Evolutionary conservation across 192 early-diverging fungal species (phyloP).

Genomic region (Podila clonocystis): DNA sequence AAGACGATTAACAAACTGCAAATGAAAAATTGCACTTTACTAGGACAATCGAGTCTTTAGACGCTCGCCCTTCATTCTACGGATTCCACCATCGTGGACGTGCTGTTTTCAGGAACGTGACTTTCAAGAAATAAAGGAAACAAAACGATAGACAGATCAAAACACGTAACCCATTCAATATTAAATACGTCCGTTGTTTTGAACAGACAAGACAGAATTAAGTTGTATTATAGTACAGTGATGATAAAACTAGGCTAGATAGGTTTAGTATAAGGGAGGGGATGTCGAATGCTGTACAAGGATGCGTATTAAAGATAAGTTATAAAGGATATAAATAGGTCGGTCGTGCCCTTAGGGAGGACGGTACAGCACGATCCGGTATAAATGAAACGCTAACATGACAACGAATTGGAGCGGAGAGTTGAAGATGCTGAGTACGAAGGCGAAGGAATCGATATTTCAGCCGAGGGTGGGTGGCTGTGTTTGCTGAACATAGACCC

Average conservation of each 20-base stretch:
- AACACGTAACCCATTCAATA: background rate
- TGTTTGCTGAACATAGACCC: constrained; percentile 2
- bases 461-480: background rate
- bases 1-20: background rate
- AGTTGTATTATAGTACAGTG: background rate
- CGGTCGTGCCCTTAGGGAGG: too few species aligned
- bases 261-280: too few species aligned
- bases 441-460: background rate
- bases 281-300: too few species aligned
- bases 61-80: constrained; percentile 68
- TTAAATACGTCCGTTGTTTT: background rate
- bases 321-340: background rate
- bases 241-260: background rate
- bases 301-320: background rate
- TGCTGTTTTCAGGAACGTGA: constrained; percentile 41
- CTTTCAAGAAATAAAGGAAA: constrained; percentile 17
- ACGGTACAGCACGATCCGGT: background rate
- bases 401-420: background rate
- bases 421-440: background rate
- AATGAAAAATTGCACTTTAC: background rate
- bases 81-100: constrained; percentile 67
- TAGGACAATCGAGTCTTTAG: constrained; percentile 69
- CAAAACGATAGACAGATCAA: background rate
- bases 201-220: background rate
- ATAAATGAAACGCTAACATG: background rate